These are phyloP conservation scores for Aspergillus japonicus DNA, from an alignment of 2,329 filamentous ascomycete genomes.

Conservation along the genomic window DNA sequence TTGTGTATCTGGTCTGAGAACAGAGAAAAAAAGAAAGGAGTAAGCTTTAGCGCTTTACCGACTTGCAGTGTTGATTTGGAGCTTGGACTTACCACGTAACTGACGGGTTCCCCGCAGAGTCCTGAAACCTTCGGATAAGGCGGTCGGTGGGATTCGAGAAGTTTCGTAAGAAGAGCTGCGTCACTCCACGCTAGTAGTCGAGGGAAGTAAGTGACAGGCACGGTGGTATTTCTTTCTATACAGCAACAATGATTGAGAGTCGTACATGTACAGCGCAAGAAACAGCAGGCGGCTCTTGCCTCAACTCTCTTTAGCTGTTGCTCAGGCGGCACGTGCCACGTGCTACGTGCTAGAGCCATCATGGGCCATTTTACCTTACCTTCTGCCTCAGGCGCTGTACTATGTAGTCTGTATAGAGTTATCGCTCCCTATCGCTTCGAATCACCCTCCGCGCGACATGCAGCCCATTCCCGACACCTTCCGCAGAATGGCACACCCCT, in stretches of 20 bases:
- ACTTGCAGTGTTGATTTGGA: background rate
- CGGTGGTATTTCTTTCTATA: too few species aligned
- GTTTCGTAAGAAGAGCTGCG: slow-evolving; percentile 7
- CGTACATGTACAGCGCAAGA: too few species aligned
- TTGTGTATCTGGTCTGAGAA: background rate
- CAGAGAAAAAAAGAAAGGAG: background rate
- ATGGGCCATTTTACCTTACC: too few species aligned
- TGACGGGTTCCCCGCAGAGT: slow-evolving; percentile 10
- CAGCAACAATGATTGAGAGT: too few species aligned
- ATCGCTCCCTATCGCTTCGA: background rate
- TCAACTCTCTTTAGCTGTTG: background rate
- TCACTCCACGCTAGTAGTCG: background rate
- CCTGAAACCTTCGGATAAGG: slow-evolving; percentile 12
- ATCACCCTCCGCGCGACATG: background rate
- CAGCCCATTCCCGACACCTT: too few species aligned
- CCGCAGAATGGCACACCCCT: too few species aligned
- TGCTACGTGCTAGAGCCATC: too few species aligned
- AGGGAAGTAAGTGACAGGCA: background rate
- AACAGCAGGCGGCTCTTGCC: too few species aligned
- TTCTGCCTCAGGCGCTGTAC: background rate
- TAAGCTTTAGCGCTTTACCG: background rate
- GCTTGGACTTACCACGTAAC: slow-evolving; percentile 8
- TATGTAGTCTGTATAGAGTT: too few species aligned
- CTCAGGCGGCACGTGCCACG: background rate
- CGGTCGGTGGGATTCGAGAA: slow-evolving; percentile 15